Percentiles rank a stretch among this genome's conserved stretches.
Evolutionary conservation across 805 yeast species (phyloP).

Genomic region (Kazachstania taianensis): DNA sequence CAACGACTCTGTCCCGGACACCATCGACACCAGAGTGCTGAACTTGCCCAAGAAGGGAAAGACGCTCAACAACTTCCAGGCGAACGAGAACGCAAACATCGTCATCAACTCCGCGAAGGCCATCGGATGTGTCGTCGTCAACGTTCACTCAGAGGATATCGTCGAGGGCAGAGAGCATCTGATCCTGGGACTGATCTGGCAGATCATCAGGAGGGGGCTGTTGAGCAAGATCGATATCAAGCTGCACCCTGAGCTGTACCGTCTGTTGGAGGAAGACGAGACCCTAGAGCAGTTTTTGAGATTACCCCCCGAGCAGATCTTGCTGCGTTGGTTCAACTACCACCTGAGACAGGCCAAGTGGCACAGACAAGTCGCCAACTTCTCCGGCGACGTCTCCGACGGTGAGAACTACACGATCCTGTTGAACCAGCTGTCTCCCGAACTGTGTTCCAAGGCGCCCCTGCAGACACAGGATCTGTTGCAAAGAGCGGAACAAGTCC

Average conservation of each 20-base stretch:
- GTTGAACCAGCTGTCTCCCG: slow-evolving; percentile 80
- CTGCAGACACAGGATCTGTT: slow-evolving; percentile 66
- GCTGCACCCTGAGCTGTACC: slow-evolving; percentile 90
- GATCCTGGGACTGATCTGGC: slow-evolving; percentile 90
- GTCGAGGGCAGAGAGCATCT: slow-evolving; percentile 91
- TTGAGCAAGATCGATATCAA: slow-evolving; percentile 92
- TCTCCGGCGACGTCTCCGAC: slow-evolving; percentile 79
- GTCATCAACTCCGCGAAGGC: slow-evolving; percentile 98
- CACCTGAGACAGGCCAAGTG: slow-evolving; percentile 90
- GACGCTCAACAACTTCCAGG: slow-evolving; percentile 82
- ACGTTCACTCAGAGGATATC: slow-evolving; percentile 92
- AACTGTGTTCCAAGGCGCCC: slow-evolving; percentile 71
- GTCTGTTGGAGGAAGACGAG: slow-evolving; percentile 91
- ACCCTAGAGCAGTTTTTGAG: slow-evolving; percentile 93
- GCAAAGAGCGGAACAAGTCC: slow-evolving; percentile 78
- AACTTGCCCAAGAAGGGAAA: slow-evolving; percentile 78
- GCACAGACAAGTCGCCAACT: slow-evolving; percentile 76
- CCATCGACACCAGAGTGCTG: slow-evolving; percentile 94
- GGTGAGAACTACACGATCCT: slow-evolving; percentile 92
- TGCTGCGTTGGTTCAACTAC: slow-evolving; percentile 94
- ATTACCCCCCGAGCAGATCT: slow-evolving; percentile 93
- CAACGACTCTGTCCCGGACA: slow-evolving; percentile 96
- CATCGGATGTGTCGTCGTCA: slow-evolving; percentile 95
- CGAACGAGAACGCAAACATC: slow-evolving; percentile 94
- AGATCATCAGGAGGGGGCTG: slow-evolving; percentile 91